phyloP scores from a whole-genome alignment of 192 early-diverging fungal species.

The Entomortierella parvispora region DNA sequence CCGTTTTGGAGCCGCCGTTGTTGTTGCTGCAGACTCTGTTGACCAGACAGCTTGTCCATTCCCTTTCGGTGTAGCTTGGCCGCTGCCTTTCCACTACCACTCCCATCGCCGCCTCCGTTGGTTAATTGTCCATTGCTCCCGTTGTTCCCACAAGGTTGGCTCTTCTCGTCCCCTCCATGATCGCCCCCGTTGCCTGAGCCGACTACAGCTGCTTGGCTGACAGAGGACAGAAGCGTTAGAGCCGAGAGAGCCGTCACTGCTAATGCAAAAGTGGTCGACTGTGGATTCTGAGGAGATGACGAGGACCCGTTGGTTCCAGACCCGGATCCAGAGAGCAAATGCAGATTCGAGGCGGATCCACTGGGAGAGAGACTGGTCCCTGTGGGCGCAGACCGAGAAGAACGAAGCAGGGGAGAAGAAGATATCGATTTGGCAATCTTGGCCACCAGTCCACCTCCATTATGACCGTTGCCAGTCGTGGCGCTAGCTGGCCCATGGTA shows the following conservation, averaged over 20 bases:
- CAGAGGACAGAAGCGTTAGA: slow-evolving; percentile 23
- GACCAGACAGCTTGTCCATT: not conserved
- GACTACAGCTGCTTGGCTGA: slow-evolving; percentile 12
- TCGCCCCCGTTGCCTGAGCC: not conserved
- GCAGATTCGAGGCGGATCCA: slow-evolving; percentile 12
- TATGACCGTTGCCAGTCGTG: not conserved
- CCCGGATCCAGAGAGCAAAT: not conserved
- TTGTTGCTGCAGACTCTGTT: not conserved
- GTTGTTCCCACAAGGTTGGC: not conserved
- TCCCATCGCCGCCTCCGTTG: not conserved
- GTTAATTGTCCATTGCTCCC: not conserved
- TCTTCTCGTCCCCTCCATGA: not conserved
- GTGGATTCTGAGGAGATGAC: slow-evolving; percentile 25
- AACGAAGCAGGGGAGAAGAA: slow-evolving; percentile 3
- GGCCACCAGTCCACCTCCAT: slow-evolving; percentile 17
- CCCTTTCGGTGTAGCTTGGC: not conserved
- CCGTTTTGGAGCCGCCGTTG: not conserved
- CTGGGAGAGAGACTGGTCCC: slow-evolving; percentile 9
- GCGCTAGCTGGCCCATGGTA: not conserved
- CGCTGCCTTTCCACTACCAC: not conserved
- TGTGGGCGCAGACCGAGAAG: not conserved
- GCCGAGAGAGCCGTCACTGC: slow-evolving; percentile 30
- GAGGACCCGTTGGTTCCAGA: not conserved
- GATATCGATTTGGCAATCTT: slow-evolving; percentile 43
- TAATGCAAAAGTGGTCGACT: slow-evolving; percentile 31